A percentile compares a stretch with the other conserved stretches of the same genome.
Evolutionary conservation across 495 filamentous ascomycete species (phyloP).

Genomic region (Rusavskia elegans): DNA sequence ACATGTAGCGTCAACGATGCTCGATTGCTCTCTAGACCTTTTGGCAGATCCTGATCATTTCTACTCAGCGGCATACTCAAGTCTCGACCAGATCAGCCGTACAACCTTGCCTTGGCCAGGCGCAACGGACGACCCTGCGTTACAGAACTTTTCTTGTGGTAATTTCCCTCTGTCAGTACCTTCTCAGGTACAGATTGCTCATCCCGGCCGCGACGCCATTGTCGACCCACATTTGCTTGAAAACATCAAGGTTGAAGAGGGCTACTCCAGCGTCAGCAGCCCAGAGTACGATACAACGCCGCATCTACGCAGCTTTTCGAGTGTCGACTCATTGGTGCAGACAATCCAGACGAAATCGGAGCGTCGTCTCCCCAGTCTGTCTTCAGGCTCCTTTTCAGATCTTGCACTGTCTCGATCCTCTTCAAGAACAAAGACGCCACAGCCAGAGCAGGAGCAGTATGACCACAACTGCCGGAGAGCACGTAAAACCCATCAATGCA

Average conservation of each 20-base stretch:
- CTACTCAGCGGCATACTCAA: no score
- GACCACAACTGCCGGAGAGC: neutral
- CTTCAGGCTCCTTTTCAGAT: slow-evolving; percentile 13
- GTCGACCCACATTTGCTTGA: neutral
- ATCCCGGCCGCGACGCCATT: neutral
- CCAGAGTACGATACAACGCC: neutral
- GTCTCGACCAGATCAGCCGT: no score
- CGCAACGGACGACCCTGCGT: no score
- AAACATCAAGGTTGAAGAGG: neutral
- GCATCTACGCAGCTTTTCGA: neutral
- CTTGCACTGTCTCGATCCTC: slow-evolving; percentile 13
- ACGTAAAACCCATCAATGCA: slow-evolving; percentile 57
- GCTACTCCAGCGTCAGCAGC: neutral
- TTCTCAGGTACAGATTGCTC: slow-evolving; percentile 22
- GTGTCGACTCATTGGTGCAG: slow-evolving; percentile 84
- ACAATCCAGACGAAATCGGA: slow-evolving; percentile 62
- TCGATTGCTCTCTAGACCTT: no score
- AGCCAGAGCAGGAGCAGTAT: slow-evolving; percentile 14
- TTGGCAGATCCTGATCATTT: slow-evolving; percentile 11
- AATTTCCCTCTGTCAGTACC: no score
- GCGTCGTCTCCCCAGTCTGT: slow-evolving; percentile 21
- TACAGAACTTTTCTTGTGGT: no score
- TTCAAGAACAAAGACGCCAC: neutral
- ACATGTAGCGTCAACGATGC: no score
- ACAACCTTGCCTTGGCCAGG: no score